phyloP scores from a whole-genome alignment of 345 rosid species.

The Fremontodendron californicum region DNA sequence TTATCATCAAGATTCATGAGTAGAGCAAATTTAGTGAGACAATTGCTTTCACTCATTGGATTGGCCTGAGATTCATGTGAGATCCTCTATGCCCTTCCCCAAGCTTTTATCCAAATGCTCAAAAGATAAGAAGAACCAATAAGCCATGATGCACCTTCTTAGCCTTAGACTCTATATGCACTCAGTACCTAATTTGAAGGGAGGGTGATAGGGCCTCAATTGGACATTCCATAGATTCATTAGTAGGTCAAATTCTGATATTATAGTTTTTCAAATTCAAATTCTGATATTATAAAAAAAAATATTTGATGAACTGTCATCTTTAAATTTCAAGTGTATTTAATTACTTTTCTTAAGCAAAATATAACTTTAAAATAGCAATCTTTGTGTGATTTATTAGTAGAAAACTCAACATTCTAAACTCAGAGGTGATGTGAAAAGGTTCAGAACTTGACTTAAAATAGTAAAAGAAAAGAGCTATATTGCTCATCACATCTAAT shows the following conservation, averaged over 20 bases:
- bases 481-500: too few relatives aligned
- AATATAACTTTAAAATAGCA: too few relatives aligned
- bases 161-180: neutral
- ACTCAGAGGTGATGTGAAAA: neutral
- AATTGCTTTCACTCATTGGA: neutral
- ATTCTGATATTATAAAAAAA: too few relatives aligned
- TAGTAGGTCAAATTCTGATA: too few relatives aligned
- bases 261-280: too few relatives aligned
- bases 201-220: neutral
- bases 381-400: too few relatives aligned
- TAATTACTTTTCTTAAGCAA: too few relatives aligned
- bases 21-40: neutral
- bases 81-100: neutral
- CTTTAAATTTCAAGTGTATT: too few relatives aligned
- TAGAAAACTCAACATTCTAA: too few relatives aligned
- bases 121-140: neutral
- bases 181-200: neutral
- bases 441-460: too few relatives aligned
- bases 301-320: too few relatives aligned
- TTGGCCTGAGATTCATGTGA: neutral
- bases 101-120: neutral
- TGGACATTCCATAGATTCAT: neutral
- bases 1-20: neutral
- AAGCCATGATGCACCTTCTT: neutral
- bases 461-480: too few relatives aligned